phyloP scores from a whole-genome alignment of 2,329 filamentous ascomycete species.

The Xylogone sp. region DNA sequence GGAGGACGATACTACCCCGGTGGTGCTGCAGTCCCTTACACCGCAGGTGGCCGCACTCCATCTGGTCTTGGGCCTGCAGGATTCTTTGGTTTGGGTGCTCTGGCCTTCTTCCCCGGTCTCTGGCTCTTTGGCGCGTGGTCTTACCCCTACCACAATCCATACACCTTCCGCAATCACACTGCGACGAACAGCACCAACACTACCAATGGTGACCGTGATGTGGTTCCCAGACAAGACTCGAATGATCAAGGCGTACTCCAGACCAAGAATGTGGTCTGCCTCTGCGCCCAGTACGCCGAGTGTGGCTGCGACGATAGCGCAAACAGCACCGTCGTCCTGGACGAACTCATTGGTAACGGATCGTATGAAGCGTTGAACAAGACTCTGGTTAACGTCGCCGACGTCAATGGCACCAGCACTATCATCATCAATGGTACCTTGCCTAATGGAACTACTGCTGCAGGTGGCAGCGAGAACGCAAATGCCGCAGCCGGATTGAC shows the following conservation, averaged over 20 bases:
- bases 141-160: conserved; percentile 55
- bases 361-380: conserved; percentile 57
- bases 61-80: conserved; percentile 51
- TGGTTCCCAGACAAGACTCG: conserved; percentile 12
- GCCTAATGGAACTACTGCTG: conserved; percentile 59
- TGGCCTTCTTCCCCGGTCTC: conserved; percentile 44
- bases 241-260: conserved; percentile 41
- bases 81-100: conserved; percentile 44
- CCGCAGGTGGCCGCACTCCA: conserved; percentile 44
- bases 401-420: conserved; percentile 58
- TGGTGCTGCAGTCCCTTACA: conserved; percentile 59
- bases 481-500: conserved; percentile 22
- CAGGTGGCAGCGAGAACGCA: conserved; percentile 39
- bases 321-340: conserved; percentile 55
- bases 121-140: conserved; percentile 63
- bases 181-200: conserved; percentile 15
- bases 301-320: conserved; percentile 70
- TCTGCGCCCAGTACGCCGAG: conserved; percentile 50
- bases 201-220: conserved; percentile 38
- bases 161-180: conserved; percentile 45
- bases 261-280: conserved; percentile 56
- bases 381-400: conserved; percentile 56
- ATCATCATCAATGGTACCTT: conserved; percentile 75
- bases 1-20: conserved; percentile 65
- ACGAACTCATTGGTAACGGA: conserved; percentile 62